Base-by-base conservation (phyloP, 805 yeast species). In the Metschnikowia anglica region DNA sequence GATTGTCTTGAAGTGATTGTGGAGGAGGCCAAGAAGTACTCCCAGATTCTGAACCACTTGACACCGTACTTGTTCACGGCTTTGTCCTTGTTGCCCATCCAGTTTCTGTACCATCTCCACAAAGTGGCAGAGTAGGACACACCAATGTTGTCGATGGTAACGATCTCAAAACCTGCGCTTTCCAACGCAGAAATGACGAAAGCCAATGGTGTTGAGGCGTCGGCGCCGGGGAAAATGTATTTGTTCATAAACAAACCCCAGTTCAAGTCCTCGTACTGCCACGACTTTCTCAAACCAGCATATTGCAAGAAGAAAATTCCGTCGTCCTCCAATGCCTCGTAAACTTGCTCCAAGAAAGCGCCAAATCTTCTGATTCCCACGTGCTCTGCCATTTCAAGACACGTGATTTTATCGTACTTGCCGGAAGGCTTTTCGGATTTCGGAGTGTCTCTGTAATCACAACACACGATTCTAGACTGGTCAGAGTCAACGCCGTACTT, bases 161-260 rank as follows among this genome's bases (percentile, higher is more conserved):
- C 89, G 54, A 87, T 79, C 72, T 88, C 97, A 61, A 88, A 88
- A 2, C 96, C 96, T 45, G 84, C 80, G 29, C 80, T 82, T 72
- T 88, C 97, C 61, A 88, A 77, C 49, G 77, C 72, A 49, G 84
- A 77, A 47, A 82, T 73, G 51, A 88, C 91, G 60, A 86, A 89
- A 47, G 88, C 88, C 55, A 89, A 77, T 28, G 97, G 97, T 44
- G 97, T 89, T 5, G 95, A 87, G 36, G 96, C 96, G 70, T 88
- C 97, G 39, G 96, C 96, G 68, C 97, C 97, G 33, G 97, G 96
- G 88, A 88, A 88, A 62, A 88, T 84, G 69, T 87, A 88, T 74
- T 87, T 88, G 80, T 89, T 88, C 96, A 88, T 89, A 69, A 88
- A 88, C 63, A 89, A 74, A 57, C 97, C 97, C 97, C 96, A 88